Evolutionary conservation across 1,284 basidiomycete genomes (phyloP), one percentile per base, ranked within the genome.

Genomic region (Naganishia sp.): DNA sequence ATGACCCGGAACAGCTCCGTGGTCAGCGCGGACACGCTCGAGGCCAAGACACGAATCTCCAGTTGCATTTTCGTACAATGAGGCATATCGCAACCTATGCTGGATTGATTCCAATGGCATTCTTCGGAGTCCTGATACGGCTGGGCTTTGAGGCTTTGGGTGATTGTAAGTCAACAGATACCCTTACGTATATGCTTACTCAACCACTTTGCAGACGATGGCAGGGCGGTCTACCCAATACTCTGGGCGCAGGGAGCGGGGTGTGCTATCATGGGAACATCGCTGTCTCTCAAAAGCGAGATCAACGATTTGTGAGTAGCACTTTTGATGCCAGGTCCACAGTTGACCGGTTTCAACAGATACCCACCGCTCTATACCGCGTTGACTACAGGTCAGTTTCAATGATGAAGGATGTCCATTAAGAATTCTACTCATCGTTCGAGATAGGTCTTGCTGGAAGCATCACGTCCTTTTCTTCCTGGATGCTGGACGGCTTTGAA

Each of bases 391-490:
- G 90, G 90, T 88, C 68, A 67, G 79, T 70, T 46, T 43, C 48
- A 25, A 43, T 49, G 6, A n/a, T 36, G 52, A 15, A 9, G 31
- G 15, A 36, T 25, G 31, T 28, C 11, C 28, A 28, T 2, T 28
- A 28, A 28, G 28, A 28, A 28, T 28, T 28, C 2, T 39, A 44
- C 66, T 44, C 25, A 65, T 50, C 21, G 21, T 68, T 13, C 13
- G 6, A 39, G 13, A 10, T 39, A 90, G 94, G 94, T 4, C 92
- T 96, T 76, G 98, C 95, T 74, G 96, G 95, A 1, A 95, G 92
- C 5, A 81, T 97, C 71, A 99, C 96, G 4, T 98, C 94, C 0
- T 99, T 98, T 80, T 96, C 94, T 4, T 86, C 88, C 18, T 99
- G 96, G 95, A 92, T 97, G 79, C 75, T 92, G 9, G 90, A 93